Base-by-base conservation (phyloP, 2,329 filamentous ascomycete species). In the Claviceps humidiphila region DNA sequence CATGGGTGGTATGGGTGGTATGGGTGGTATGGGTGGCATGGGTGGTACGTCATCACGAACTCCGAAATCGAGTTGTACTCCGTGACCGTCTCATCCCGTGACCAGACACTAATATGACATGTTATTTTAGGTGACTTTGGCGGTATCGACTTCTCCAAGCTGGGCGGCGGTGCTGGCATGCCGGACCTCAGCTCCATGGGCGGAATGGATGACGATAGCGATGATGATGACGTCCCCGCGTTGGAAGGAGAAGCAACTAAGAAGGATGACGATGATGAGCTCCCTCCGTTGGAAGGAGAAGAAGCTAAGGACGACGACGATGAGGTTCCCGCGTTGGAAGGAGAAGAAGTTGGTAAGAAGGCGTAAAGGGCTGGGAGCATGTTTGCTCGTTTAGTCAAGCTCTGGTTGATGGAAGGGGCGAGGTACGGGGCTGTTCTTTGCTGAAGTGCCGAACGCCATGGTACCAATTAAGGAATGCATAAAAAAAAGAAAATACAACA, bases 121-220 rank as follows among this genome's bases (percentile, higher is more conserved):
- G 9, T 34, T n/a, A 11, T 8, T 17, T n/a, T 51, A 55, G 82
- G 81, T 59, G 87, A 89, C 69, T 88, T 93, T 58, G 82, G 86
- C 62, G 87, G 87, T 63, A 93, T 95, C 66, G 89, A 95, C 72
- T 95, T 95, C 81, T 93, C 87, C 63, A 94, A 95, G 77, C 84
- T 95, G 57, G 84, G 83, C 57, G 80, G 76, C 58, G 80, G 55
- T 17, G 63, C 54, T 39, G 62, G 58, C 51, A 62, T 64, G 61
- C 58, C 58, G 43, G 63, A 61, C 53, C 57, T 65, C 51, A 54
- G 56, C 51, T 54, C 54, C 49, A 81, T 82, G 74, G 78, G 76
- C 53, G 56, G 53, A 22, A 80, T 75, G 26, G 72, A 66, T 2
- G 69, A 69, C 1, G 71, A 71, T 6, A 74, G 73, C 5, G 74